Percentiles rank a stretch among this genome's conserved stretches.
Conservation (phyloP, 2,329 filamentous ascomycete species). For the Fusarium marasasianum region DNA sequence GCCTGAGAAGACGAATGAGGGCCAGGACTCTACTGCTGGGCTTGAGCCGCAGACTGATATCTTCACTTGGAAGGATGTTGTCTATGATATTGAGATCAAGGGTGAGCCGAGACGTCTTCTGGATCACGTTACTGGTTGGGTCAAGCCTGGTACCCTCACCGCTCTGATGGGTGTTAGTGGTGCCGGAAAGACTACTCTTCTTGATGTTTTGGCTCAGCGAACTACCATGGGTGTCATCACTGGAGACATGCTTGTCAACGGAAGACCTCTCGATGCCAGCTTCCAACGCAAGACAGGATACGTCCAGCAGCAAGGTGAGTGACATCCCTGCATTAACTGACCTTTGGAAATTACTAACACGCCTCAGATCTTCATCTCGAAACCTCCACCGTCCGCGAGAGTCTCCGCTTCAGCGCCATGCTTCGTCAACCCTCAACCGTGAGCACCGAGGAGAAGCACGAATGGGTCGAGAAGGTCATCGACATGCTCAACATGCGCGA, state of each 20-base stretch:
- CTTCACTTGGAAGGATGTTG: constrained; percentile 83
- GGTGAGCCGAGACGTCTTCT: constrained; percentile 74
- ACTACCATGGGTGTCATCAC: constrained; percentile 70
- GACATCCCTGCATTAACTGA: accelerated
- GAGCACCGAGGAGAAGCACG: constrained; percentile 65
- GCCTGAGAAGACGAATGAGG: constrained; percentile 36
- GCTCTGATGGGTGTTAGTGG: constrained; percentile 74
- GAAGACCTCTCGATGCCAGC: constrained; percentile 61
- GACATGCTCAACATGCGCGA: constrained; percentile 73
- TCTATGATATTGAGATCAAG: constrained; percentile 78
- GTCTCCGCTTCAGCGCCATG: constrained; percentile 64
- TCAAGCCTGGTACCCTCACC: constrained; percentile 87
- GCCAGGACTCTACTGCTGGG: constrained; percentile 34
- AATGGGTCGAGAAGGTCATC: constrained; percentile 71
- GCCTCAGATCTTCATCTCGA: constrained; percentile 62
- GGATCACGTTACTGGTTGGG: constrained; percentile 85
- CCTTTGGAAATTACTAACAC: background rate
- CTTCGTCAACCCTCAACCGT: constrained; percentile 65
- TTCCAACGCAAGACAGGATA: constrained; percentile 75
- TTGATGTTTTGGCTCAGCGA: constrained; percentile 57
- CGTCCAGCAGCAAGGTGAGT: constrained; percentile 69
- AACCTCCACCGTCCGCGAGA: constrained; percentile 65
- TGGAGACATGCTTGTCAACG: constrained; percentile 73
- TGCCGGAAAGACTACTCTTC: constrained; percentile 56
- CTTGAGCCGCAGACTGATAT: constrained; percentile 62